A percentile compares a stretch with the other conserved stretches of the same genome.
Evolutionary conservation across 139 green algal genomes (phyloP).

Genomic region (Tetradesmus lagerheimii): DNA sequence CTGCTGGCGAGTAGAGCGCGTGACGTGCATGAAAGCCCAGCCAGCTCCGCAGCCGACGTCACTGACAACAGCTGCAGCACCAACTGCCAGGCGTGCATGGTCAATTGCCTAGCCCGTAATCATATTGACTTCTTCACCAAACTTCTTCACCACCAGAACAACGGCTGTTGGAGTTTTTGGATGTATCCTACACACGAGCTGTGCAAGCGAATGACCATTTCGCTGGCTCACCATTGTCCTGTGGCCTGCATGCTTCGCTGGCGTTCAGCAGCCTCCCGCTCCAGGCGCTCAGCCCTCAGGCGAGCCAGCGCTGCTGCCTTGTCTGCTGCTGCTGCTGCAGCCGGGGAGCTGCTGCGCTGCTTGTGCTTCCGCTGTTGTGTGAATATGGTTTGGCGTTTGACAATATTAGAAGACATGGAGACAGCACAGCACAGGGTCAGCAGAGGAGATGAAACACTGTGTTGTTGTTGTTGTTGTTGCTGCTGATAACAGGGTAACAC

Average conservation of each 20-base stretch:
- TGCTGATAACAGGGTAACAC: too few relatives aligned
- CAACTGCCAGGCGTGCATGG: neutral
- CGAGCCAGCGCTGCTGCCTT: conserved; percentile 49
- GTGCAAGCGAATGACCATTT: too few relatives aligned
- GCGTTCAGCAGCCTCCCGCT: conserved; percentile 64
- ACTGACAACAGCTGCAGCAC: neutral
- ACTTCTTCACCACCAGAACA: neutral
- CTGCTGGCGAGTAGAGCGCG: too few relatives aligned
- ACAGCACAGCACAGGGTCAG: neutral
- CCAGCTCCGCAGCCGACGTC: too few relatives aligned
- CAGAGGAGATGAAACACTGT: too few relatives aligned
- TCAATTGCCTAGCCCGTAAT: neutral
- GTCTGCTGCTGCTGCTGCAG: neutral
- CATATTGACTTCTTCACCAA: neutral
- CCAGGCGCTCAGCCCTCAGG: conserved; percentile 70
- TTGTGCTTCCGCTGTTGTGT: neutral
- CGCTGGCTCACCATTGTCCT: neutral
- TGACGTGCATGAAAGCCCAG: too few relatives aligned
- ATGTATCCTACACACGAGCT: too few relatives aligned
- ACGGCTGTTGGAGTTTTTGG: too few relatives aligned
- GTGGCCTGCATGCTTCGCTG: conserved; percentile 2
- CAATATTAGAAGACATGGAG: too few relatives aligned
- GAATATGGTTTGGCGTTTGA: too few relatives aligned
- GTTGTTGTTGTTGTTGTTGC: too few relatives aligned
- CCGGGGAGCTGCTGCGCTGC: neutral